Conservation (phyloP, 2,329 filamentous ascomycete species). For the Xylariaceae sp. region DNA sequence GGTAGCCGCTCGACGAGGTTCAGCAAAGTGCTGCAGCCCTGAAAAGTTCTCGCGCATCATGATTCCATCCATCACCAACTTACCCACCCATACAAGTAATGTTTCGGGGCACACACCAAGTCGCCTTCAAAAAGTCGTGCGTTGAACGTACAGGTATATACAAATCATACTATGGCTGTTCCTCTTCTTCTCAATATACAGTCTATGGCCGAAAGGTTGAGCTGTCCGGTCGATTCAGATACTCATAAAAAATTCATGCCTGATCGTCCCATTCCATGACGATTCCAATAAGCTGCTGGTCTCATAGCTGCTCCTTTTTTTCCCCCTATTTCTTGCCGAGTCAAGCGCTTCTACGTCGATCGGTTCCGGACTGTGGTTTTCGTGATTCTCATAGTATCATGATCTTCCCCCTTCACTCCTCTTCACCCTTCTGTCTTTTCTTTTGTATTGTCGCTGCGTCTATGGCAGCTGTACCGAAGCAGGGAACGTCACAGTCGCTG, state of each 20-base stretch:
- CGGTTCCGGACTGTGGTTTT: not conserved
- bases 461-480: conserved; percentile 10
- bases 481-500: conserved; percentile 2
- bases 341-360: not conserved
- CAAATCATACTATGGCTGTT: not conserved
- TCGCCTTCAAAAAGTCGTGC: not conserved
- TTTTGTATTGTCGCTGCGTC: not conserved
- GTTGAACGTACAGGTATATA: not conserved
- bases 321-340: not conserved
- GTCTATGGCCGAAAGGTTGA: not conserved
- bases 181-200: not conserved
- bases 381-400: not conserved
- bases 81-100: too few relatives aligned
- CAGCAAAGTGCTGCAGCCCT: too few relatives aligned
- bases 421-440: not conserved
- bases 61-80: too few relatives aligned
- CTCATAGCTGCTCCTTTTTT: not conserved
- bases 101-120: too few relatives aligned
- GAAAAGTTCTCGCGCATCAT: too few relatives aligned
- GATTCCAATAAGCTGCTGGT: not conserved
- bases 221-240: not conserved
- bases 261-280: not conserved
- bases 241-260: too few relatives aligned
- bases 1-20: too few relatives aligned
- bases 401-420: not conserved